phyloP scores from a whole-genome alignment of 148 eudicot species.

The Rhododendron simsii region DNA sequence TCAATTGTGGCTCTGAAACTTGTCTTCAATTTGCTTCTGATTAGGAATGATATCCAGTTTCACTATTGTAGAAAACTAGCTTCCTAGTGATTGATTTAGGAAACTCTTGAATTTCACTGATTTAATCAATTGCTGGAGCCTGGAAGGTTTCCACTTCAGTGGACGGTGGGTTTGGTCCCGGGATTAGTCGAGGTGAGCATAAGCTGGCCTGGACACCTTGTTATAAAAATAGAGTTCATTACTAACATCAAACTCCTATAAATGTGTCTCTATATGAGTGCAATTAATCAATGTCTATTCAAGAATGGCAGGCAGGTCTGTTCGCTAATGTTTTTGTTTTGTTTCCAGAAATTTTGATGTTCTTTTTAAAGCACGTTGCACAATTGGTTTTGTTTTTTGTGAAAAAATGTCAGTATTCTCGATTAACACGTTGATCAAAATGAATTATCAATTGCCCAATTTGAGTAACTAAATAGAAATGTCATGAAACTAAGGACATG shows the following conservation, averaged over 20 bases:
- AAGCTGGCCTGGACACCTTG: too few species aligned
- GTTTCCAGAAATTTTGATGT: too few species aligned
- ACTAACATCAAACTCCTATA: background rate
- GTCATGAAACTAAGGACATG: too few species aligned
- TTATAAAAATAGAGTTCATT: background rate
- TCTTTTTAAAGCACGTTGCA: too few species aligned
- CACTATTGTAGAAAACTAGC: background rate
- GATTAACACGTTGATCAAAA: too few species aligned
- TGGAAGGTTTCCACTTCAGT: background rate
- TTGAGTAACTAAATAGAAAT: too few species aligned
- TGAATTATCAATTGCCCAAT: too few species aligned
- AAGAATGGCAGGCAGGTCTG: background rate
- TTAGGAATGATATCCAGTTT: background rate
- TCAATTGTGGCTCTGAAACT: background rate
- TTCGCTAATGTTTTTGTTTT: background rate
- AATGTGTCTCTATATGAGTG: background rate
- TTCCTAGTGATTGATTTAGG: background rate
- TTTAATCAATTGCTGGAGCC: background rate
- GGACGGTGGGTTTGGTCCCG: too few species aligned
- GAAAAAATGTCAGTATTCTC: too few species aligned
- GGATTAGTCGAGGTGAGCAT: too few species aligned
- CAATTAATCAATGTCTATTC: background rate
- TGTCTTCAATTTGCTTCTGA: constrained; percentile 3
- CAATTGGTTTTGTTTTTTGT: too few species aligned
- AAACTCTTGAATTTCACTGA: background rate